Percentiles rank a stretch among this genome's conserved stretches.
These are phyloP conservation scores for Suillus brevipes DNA, from an alignment of 768 basidiomycete genomes.

Conservation along the genomic window DNA sequence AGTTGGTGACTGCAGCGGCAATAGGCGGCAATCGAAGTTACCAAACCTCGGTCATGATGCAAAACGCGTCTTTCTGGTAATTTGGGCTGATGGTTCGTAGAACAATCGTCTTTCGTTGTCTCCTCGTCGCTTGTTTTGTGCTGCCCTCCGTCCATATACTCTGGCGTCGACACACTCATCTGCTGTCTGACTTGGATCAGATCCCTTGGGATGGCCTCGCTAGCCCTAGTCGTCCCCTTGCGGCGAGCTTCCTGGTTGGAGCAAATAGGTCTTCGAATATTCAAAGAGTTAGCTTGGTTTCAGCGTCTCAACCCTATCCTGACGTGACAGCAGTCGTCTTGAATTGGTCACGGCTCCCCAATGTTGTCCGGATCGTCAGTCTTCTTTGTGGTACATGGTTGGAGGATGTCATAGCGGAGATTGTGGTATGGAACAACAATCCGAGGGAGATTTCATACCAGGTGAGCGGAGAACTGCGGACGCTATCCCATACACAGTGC, in stretches of 20 bases:
- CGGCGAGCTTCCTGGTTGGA: slow-evolving; percentile 19
- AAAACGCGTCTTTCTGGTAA: not conserved
- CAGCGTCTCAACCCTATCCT: slow-evolving; percentile 19
- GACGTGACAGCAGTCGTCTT: slow-evolving; percentile 59
- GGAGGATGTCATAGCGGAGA: slow-evolving; percentile 44
- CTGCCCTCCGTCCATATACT: not conserved
- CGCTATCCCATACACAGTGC: not conserved
- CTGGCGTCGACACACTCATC: not conserved
- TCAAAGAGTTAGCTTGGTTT: not conserved
- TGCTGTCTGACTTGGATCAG: not conserved
- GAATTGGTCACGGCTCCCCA: slow-evolving; percentile 68
- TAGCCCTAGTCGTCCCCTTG: slow-evolving; percentile 18
- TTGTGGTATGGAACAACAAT: slow-evolving; percentile 68
- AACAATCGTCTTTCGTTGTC: not conserved
- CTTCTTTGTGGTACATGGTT: slow-evolving; percentile 50
- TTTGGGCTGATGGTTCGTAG: slow-evolving; percentile 1
- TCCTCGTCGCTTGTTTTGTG: not conserved
- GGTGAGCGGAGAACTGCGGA: slow-evolving; percentile 33
- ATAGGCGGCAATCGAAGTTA: not conserved
- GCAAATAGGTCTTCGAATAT: not conserved
- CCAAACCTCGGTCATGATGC: not conserved
- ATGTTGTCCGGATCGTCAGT: slow-evolving; percentile 56
- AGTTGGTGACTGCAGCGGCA: not conserved
- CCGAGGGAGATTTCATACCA: slow-evolving; percentile 41
- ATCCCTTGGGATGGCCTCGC: slow-evolving; percentile 16